Conservation (phyloP, 2,329 filamentous ascomycete genomes). For the Didymella sp. region DNA sequence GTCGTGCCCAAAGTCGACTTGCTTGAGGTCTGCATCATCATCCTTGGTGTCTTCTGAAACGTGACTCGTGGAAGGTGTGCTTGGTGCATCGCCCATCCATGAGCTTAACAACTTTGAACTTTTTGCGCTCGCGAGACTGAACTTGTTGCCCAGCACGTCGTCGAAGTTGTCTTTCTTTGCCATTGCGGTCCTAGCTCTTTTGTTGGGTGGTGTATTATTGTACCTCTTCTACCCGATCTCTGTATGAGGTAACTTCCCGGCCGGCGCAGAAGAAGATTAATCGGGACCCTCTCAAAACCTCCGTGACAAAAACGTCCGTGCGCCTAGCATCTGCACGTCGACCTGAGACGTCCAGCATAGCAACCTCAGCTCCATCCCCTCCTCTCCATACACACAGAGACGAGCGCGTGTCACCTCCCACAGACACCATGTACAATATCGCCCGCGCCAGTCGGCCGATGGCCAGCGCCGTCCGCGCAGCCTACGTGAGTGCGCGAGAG, state of each 20-base stretch:
- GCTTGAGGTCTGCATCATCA: slow-evolving; percentile 61
- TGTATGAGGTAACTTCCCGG: slow-evolving; percentile 28
- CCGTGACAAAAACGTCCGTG: slow-evolving; percentile 3
- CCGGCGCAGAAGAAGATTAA: slow-evolving; percentile 11
- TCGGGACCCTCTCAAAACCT: not conserved
- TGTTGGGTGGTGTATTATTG: not conserved
- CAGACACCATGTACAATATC: slow-evolving; percentile 81
- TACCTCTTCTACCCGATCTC: slow-evolving; percentile 9
- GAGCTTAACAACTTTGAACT: slow-evolving; percentile 63
- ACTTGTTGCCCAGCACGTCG: slow-evolving; percentile 63
- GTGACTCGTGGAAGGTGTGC: slow-evolving; percentile 46
- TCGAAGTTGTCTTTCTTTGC: slow-evolving; percentile 51
- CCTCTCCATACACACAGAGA: slow-evolving; percentile 20
- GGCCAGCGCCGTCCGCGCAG: slow-evolving; percentile 78
- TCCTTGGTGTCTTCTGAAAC: slow-evolving; percentile 53
- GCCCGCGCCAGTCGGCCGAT: slow-evolving; percentile 73
- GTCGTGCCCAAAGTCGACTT: slow-evolving; percentile 62
- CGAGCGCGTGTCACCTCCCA: slow-evolving; percentile 37
- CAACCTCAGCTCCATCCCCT: slow-evolving; percentile 35
- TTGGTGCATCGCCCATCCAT: slow-evolving; percentile 60
- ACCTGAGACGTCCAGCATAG: slow-evolving; percentile 37
- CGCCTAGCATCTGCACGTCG: slow-evolving; percentile 43
- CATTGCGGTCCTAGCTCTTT: slow-evolving; percentile 30
- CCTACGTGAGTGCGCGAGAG: slow-evolving; percentile 66
- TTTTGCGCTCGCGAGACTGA: slow-evolving; percentile 61